These are phyloP conservation scores for Tulasnella sp. DNA, from an alignment of 768 basidiomycete genomes.

Conservation along the genomic window DNA sequence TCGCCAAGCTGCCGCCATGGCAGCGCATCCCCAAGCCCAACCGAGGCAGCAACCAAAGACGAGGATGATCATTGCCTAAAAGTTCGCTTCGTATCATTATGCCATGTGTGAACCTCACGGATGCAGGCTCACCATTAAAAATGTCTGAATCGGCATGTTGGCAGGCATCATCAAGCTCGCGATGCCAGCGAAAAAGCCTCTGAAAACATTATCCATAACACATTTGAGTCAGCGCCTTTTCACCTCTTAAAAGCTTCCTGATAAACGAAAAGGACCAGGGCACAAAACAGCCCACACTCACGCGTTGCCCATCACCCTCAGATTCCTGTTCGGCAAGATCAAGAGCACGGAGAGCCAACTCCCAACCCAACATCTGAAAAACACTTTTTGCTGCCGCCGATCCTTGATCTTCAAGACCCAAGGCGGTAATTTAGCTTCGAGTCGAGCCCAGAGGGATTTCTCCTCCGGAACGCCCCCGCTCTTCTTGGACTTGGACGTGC, in stretches of 20 bases:
- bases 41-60: slow-evolving; percentile 7
- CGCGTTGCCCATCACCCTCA: slow-evolving; percentile 11
- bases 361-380: slow-evolving; percentile 17
- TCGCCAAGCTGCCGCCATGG: slow-evolving; percentile 12
- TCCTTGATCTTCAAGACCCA: slow-evolving; percentile 14
- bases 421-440: background rate
- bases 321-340: background rate
- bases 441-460: background rate
- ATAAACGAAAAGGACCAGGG: background rate
- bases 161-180: slow-evolving; percentile 20
- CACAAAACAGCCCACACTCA: background rate
- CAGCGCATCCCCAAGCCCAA: slow-evolving; percentile 24
- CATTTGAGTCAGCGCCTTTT: background rate
- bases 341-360: slow-evolving; percentile 9
- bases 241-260: no score
- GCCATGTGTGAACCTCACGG: background rate
- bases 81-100: background rate
- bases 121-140: background rate
- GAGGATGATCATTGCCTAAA: slow-evolving; percentile 2
- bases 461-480: background rate
- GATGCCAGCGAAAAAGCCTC: slow-evolving; percentile 21
- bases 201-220: background rate
- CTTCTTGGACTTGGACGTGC: background rate
- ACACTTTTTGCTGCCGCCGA: slow-evolving; percentile 7
- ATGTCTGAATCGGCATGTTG: slow-evolving; percentile 23